Percentiles rank a stretch among this genome's conserved stretches.
These are phyloP conservation scores for Rhodotorula sp. DNA, from an alignment of 1,284 basidiomycete genomes.

Conservation along the genomic window DNA sequence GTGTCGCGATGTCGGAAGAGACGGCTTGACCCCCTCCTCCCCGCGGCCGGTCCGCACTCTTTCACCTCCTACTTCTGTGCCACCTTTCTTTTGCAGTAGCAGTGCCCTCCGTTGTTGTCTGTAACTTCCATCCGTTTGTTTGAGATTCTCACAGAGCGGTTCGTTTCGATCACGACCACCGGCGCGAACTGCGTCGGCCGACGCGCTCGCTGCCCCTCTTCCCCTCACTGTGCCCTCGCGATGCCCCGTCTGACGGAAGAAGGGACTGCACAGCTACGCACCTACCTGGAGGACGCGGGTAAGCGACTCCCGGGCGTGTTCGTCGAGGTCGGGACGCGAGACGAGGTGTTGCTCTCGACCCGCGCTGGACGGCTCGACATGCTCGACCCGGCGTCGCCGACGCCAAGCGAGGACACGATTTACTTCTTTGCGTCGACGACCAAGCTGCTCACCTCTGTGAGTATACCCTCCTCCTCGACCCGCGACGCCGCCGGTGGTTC, in stretches of 20 bases:
- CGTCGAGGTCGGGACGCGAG: neutral
- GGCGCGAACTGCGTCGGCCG: neutral
- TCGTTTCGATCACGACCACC: no score
- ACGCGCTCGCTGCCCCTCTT: neutral
- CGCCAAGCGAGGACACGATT: constrained; percentile 33
- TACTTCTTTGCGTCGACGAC: constrained; percentile 49
- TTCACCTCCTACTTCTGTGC: no score
- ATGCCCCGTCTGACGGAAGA: neutral
- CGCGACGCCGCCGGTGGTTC: no score
- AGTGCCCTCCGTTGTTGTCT: neutral
- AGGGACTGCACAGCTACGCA: neutral
- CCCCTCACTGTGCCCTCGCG: neutral
- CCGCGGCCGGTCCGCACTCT: no score
- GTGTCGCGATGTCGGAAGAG: neutral
- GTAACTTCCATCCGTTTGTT: no score
- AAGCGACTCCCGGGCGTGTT: neutral
- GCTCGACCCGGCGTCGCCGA: constrained; percentile 19
- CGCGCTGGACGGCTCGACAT: constrained; percentile 28
- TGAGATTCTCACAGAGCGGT: no score
- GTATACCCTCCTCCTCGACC: constrained; percentile 20
- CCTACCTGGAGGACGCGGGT: neutral
- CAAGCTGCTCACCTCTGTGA: constrained; percentile 47
- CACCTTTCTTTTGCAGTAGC: neutral
- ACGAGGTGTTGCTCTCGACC: neutral
- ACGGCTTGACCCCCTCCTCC: neutral